These are phyloP conservation scores for Phanerochaete sordida DNA, from an alignment of 768 basidiomycete species.

Conservation along the genomic window DNA sequence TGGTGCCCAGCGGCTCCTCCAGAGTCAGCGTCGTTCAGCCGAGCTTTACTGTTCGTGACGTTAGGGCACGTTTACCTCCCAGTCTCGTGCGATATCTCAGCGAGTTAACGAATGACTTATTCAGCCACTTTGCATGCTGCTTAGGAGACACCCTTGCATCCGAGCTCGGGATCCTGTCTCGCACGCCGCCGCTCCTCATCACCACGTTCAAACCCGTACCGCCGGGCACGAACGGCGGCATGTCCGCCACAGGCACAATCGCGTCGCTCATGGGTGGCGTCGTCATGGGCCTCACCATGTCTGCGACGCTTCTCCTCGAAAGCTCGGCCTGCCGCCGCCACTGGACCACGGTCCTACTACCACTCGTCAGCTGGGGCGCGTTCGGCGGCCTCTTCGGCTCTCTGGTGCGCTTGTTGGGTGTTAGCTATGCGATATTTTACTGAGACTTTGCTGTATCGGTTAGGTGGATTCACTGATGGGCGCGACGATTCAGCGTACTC, in stretches of 20 bases:
- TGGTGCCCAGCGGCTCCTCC: slow-evolving; percentile 64
- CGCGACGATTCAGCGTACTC: slow-evolving; percentile 80
- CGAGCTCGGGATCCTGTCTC: slow-evolving; percentile 86
- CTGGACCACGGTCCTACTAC: slow-evolving; percentile 34
- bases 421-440: no score
- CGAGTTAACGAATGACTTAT: background rate
- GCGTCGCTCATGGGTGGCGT: slow-evolving; percentile 73
- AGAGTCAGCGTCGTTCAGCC: slow-evolving; percentile 50
- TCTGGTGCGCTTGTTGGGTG: no score
- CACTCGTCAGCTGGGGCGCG: slow-evolving; percentile 56
- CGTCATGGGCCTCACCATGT: slow-evolving; percentile 64
- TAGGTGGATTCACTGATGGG: slow-evolving; percentile 87
- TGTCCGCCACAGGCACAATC: slow-evolving; percentile 71
- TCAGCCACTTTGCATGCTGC: slow-evolving; percentile 84
- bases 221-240: slow-evolving; percentile 88
- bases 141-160: slow-evolving; percentile 92
- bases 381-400: slow-evolving; percentile 77
- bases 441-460: slow-evolving; percentile 7
- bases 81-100: background rate
- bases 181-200: slow-evolving; percentile 64
- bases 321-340: slow-evolving; percentile 47
- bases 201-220: slow-evolving; percentile 76
- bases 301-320: slow-evolving; percentile 55
- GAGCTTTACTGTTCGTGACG: slow-evolving; percentile 56
- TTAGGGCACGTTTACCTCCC: slow-evolving; percentile 51